phyloP scores from a whole-genome alignment of 1,139 yeast genomes.

The Sugiyamaella grinbergsii region DNA sequence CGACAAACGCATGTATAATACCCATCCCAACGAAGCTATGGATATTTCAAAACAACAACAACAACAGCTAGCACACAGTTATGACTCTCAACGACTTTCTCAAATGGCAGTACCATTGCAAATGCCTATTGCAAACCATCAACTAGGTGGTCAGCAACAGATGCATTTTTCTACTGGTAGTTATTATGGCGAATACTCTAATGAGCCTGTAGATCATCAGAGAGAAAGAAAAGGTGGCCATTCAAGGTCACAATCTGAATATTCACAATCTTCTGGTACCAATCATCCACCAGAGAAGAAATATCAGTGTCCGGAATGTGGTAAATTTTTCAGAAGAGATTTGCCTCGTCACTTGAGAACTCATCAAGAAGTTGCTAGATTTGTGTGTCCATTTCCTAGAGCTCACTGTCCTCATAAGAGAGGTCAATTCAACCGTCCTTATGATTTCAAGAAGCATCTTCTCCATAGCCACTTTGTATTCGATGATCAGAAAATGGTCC shows the following conservation, averaged over 20 bases:
- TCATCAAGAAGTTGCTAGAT: constrained; percentile 60
- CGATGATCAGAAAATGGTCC: constrained; percentile 48
- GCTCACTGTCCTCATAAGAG: constrained; percentile 60
- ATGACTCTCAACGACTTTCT: constrained; percentile 1
- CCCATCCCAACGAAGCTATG: not conserved
- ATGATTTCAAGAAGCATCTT: constrained; percentile 68
- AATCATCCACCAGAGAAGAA: constrained; percentile 27
- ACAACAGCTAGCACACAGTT: constrained; percentile 2
- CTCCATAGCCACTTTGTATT: constrained; percentile 63
- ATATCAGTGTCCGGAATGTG: constrained; percentile 56
- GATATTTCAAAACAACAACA: constrained; percentile 1
- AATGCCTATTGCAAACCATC: constrained; percentile 2
- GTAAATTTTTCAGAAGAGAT: constrained; percentile 60
- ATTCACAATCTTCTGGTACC: constrained; percentile 6
- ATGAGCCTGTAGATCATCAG: not conserved
- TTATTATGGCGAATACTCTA: constrained; percentile 3
- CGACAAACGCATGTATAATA: constrained; percentile 11
- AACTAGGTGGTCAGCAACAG: not conserved
- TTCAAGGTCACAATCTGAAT: constrained; percentile 11
- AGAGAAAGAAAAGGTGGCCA: constrained; percentile 9
- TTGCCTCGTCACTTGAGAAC: constrained; percentile 67
- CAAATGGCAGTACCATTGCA: constrained; percentile 4
- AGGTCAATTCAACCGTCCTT: constrained; percentile 67
- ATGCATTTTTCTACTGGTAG: not conserved
- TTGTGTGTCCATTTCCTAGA: constrained; percentile 61